phyloP scores from a whole-genome alignment of 2,329 filamentous ascomycete species.

The Botrytis pseudocinerea region DNA sequence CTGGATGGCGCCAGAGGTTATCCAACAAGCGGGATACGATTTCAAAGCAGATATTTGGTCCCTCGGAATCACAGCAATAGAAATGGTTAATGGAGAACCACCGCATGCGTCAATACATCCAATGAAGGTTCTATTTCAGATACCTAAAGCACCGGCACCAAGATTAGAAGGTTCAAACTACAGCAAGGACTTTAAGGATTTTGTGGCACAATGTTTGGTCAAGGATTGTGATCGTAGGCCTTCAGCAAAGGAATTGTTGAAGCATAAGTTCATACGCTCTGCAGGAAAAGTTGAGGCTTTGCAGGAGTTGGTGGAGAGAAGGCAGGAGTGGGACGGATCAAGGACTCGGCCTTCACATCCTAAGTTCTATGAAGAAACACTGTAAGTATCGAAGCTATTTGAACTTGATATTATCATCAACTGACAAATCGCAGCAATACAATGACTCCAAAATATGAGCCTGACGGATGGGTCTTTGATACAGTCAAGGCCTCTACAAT shows the following conservation, averaged over 20 bases:
- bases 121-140: conserved; percentile 91
- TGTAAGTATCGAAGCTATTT: conserved; percentile 49
- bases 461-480: conserved; percentile 94
- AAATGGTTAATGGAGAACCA: conserved; percentile 86
- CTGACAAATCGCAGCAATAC: conserved; percentile 53
- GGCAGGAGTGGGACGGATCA: conserved; percentile 78
- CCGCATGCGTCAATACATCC: conserved; percentile 82
- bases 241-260: conserved; percentile 81
- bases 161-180: conserved; percentile 77
- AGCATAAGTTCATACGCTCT: conserved; percentile 82
- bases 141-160: conserved; percentile 84
- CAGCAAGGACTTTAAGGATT: conserved; percentile 91
- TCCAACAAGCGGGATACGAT: conserved; percentile 80
- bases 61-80: conserved; percentile 86
- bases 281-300: conserved; percentile 87
- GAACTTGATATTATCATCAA: neutral
- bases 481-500: conserved; percentile 76
- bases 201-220: conserved; percentile 83
- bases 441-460: conserved; percentile 64
- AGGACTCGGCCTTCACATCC: conserved; percentile 68
- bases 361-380: conserved; percentile 91
- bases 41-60: conserved; percentile 96
- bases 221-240: conserved; percentile 87
- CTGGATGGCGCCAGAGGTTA: conserved; percentile 96
- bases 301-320: conserved; percentile 81